A percentile compares a stretch with the other conserved stretches of the same genome.
Evolutionary conservation across 2,329 filamentous ascomycete species (phyloP).

Genomic region (Fusarium redolens): DNA sequence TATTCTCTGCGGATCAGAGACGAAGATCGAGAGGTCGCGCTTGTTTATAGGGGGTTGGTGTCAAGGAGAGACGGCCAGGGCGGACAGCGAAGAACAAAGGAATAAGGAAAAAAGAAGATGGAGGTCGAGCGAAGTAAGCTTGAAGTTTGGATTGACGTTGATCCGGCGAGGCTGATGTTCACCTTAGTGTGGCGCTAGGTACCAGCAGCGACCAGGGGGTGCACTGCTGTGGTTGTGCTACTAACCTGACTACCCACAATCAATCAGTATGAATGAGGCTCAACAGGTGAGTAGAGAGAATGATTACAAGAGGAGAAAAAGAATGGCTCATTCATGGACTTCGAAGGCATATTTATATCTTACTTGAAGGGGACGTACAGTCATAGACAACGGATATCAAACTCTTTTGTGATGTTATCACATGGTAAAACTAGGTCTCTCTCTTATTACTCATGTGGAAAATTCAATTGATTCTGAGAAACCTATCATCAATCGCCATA

Average conservation of each 20-base stretch:
- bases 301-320: background rate
- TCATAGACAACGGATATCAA: background rate
- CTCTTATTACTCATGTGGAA: background rate
- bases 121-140: constrained; percentile 13
- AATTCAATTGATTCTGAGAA: background rate
- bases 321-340: background rate
- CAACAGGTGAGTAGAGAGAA: background rate
- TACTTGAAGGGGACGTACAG: background rate
- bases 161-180: constrained; percentile 42
- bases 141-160: constrained; percentile 39
- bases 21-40: constrained; percentile 1
- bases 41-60: constrained; percentile 3
- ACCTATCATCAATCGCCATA: background rate
- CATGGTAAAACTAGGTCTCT: background rate
- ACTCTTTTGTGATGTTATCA: background rate
- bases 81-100: constrained; percentile 17
- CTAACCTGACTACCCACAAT: background rate
- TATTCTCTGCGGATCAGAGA: background rate
- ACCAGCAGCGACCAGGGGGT: background rate
- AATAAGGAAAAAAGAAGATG: constrained; percentile 13
- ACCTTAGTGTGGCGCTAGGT: constrained; percentile 31
- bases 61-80: constrained; percentile 20
- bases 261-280: background rate
- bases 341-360: background rate
- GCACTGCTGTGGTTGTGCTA: background rate